These are phyloP conservation scores for Noccaea bulbosa DNA, from an alignment of 345 rosid species.

Conservation along the genomic window DNA sequence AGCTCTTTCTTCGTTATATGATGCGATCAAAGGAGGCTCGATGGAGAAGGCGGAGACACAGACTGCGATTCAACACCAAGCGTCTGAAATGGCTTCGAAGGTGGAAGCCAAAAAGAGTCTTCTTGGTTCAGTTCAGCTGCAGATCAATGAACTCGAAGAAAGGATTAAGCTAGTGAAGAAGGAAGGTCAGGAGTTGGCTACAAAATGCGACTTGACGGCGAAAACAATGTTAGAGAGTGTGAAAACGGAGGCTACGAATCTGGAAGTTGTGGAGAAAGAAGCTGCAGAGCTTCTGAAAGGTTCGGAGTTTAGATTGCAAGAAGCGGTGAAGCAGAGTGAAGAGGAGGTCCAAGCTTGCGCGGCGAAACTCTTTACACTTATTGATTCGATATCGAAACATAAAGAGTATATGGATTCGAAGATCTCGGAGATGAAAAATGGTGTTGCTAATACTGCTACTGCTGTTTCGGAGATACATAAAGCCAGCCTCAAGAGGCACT, in stretches of 20 bases:
- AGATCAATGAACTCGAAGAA: conserved; percentile 67
- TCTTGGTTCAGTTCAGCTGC: conserved; percentile 50
- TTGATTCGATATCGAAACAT: conserved; percentile 67
- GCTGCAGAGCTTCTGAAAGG: conserved; percentile 68
- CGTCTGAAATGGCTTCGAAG: conserved; percentile 57
- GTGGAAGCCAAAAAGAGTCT: conserved; percentile 55
- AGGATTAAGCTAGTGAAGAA: conserved; percentile 53
- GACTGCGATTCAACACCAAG: conserved; percentile 57
- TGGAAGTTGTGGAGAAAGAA: conserved; percentile 69
- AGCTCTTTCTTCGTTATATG: conserved; percentile 55
- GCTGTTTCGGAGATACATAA: conserved; percentile 55
- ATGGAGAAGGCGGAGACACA: conserved; percentile 59
- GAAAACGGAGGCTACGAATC: conserved; percentile 53
- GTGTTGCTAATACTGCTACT: conserved; percentile 56
- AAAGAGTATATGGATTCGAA: conserved; percentile 66
- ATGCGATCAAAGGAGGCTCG: conserved; percentile 58
- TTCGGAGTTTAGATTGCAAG: conserved; percentile 57
- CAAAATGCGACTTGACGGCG: conserved; percentile 62
- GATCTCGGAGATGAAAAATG: conserved; percentile 55
- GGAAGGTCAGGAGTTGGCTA: conserved; percentile 56
- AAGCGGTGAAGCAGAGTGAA: conserved; percentile 57
- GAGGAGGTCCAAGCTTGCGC: conserved; percentile 62
- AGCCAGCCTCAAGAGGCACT: conserved; percentile 31
- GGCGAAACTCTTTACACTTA: conserved; percentile 55
- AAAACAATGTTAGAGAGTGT: conserved; percentile 59